Evolutionary conservation across 495 filamentous ascomycete species (phyloP), one percentile per base, ranked within the genome.

Genomic region (Penicillium manginii): DNA sequence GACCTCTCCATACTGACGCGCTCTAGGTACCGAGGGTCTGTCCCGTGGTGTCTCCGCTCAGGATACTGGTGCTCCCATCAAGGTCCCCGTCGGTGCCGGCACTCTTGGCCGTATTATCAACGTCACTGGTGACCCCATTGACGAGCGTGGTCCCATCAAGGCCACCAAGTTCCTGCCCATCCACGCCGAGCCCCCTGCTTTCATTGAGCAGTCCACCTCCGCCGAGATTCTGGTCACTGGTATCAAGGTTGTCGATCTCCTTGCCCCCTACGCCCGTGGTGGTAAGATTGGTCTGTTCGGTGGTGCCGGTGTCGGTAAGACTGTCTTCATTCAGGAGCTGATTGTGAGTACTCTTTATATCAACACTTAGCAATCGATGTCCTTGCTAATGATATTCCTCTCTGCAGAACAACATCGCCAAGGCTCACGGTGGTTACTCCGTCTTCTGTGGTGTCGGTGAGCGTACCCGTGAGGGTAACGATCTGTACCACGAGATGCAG

Each of bases 401-500:
- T 49, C 11, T 31, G 8, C 67, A 89, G 86, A 98, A 98, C 91
- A 98, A 98, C 88, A 97, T 98, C 73, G 94, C 94, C 82, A 98
- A 98, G 87, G 94, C 94, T 70, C 94, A 98, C 84, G 96, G 94
- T 94, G 94, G 94, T 93, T 98, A 96, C 90, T 98, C 94, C 64
- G 96, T 98, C 71, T 98, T 98, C 88, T 96, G 91, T 76, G 94
- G 94, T 92, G 94, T 98, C 80, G 94, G 94, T 72, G 94, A 98
- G 90, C 94, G 94, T 84, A 98, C 94, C 73, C 94, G 94, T 89
- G 94, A 98, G 88, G 94, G 94, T 88, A 98, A 98, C 88, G 94
- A 98, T 88, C 82, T 98, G 86, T 98, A 98, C 89, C 96, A 98
- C 84, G 94, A 98, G 90, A 98, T 98, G 94, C 94, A 98, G 85